phyloP scores from a whole-genome alignment of 2,329 filamentous ascomycete species.

The Myriosclerotinia scirpicola region DNA sequence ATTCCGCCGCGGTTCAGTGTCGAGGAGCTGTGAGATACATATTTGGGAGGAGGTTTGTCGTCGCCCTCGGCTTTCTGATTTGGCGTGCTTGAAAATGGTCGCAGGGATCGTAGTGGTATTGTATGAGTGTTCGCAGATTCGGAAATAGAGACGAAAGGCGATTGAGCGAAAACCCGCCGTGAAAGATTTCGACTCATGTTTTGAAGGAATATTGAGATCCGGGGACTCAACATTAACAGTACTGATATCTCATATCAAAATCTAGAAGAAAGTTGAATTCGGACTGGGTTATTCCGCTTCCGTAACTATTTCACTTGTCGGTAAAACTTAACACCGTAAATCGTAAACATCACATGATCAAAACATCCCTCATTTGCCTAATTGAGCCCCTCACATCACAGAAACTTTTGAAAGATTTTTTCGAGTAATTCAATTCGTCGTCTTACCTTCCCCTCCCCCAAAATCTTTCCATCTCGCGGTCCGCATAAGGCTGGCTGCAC shows the following conservation, averaged over 20 bases:
- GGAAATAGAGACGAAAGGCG: slow-evolving; percentile 28
- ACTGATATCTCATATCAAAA: slow-evolving; percentile 19
- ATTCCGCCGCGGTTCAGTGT: not conserved
- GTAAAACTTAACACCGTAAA: too few species aligned
- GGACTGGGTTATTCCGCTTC: not conserved
- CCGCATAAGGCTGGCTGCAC: slow-evolving; percentile 31
- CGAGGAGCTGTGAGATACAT: slow-evolving; percentile 1
- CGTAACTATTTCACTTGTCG: not conserved
- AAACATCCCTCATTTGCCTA: not conserved
- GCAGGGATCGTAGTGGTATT: slow-evolving; percentile 30
- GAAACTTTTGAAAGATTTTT: slow-evolving; percentile 18
- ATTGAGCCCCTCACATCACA: slow-evolving; percentile 7
- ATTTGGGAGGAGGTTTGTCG: slow-evolving; percentile 10
- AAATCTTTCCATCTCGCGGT: slow-evolving; percentile 10
- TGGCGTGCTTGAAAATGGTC: slow-evolving; percentile 42
- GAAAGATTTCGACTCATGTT: slow-evolving; percentile 38
- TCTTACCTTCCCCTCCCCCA: not conserved
- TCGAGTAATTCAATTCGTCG: slow-evolving; percentile 14
- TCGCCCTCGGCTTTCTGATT: slow-evolving; percentile 32
- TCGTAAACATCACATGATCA: not conserved
- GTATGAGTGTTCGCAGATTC: slow-evolving; percentile 24
- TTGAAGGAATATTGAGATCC: slow-evolving; percentile 18
- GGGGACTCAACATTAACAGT: not conserved
- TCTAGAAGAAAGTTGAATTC: not conserved
- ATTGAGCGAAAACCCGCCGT: slow-evolving; percentile 38